phyloP scores from a whole-genome alignment of 2,329 filamentous ascomycete genomes.

The Torrubiella hemipterigena region DNA sequence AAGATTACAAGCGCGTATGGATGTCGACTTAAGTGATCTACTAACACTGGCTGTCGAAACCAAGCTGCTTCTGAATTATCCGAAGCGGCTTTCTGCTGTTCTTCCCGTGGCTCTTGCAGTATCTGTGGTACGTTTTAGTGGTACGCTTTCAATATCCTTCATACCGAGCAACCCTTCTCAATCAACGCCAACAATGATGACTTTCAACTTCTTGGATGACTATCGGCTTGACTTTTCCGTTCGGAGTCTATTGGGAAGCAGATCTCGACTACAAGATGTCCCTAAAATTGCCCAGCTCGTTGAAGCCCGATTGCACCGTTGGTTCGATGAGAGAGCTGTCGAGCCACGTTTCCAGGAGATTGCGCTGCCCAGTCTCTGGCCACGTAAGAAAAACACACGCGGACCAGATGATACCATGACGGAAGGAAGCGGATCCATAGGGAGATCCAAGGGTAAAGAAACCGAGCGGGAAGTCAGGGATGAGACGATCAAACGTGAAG shows the following conservation, averaged over 20 bases:
- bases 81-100: slow-evolving; percentile 76
- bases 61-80: slow-evolving; percentile 87
- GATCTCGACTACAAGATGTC: slow-evolving; percentile 72
- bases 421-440: slow-evolving; percentile 33
- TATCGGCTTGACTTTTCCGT: slow-evolving; percentile 77
- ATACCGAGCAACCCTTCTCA: slow-evolving; percentile 63
- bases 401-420: slow-evolving; percentile 51
- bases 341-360: slow-evolving; percentile 83
- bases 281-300: slow-evolving; percentile 81
- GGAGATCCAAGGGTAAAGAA: slow-evolving; percentile 42
- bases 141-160: slow-evolving; percentile 86
- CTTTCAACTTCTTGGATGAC: slow-evolving; percentile 87
- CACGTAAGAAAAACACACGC: slow-evolving; percentile 69
- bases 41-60: slow-evolving; percentile 93
- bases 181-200: slow-evolving; percentile 73
- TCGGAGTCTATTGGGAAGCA: slow-evolving; percentile 64
- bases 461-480: slow-evolving; percentile 36
- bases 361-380: slow-evolving; percentile 71
- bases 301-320: slow-evolving; percentile 66
- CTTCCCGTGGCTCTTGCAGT: slow-evolving; percentile 86
- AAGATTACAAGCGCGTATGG: slow-evolving; percentile 85
- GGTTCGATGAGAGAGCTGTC: slow-evolving; percentile 80
- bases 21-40: slow-evolving; percentile 92
- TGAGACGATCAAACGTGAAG: slow-evolving; percentile 34
- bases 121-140: slow-evolving; percentile 86